Conservation (phyloP, 2,329 filamentous ascomycete species). For the Grosmannia serpens region DNA sequence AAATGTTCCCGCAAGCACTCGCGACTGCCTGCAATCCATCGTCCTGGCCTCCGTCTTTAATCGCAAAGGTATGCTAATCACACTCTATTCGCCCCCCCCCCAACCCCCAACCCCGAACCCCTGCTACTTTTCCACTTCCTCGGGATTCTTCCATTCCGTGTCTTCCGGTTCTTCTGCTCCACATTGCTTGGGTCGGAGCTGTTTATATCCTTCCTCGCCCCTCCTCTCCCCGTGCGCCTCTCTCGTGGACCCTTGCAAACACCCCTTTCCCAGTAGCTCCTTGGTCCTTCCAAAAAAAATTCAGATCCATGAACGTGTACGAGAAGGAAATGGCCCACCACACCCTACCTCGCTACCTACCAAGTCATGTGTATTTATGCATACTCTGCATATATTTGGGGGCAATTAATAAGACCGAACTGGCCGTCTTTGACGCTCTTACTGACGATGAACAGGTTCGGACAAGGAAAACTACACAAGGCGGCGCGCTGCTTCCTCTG, state of each 20-base stretch:
- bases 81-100: neutral
- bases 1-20: conserved; percentile 58
- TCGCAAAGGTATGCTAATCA: conserved; percentile 50
- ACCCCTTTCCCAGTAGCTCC: neutral
- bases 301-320: neutral
- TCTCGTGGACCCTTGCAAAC: neutral
- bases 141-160: neutral
- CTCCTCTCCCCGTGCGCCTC: neutral
- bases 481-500: conserved; percentile 50
- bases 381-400: neutral
- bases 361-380: neutral
- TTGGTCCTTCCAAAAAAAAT: neutral
- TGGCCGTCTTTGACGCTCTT: neutral
- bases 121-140: neutral
- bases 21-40: conserved; percentile 65
- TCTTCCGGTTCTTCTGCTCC: neutral
- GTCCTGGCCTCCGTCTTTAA: conserved; percentile 58
- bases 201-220: neutral
- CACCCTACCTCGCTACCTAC: neutral
- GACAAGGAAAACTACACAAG: conserved; percentile 34
- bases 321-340: neutral
- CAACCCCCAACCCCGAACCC: neutral
- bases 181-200: neutral
- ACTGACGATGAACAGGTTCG: conserved; percentile 16
- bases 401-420: neutral